Base-by-base conservation (phyloP, 345 rosid genomes). In the Gossypium herbaceum region DNA sequence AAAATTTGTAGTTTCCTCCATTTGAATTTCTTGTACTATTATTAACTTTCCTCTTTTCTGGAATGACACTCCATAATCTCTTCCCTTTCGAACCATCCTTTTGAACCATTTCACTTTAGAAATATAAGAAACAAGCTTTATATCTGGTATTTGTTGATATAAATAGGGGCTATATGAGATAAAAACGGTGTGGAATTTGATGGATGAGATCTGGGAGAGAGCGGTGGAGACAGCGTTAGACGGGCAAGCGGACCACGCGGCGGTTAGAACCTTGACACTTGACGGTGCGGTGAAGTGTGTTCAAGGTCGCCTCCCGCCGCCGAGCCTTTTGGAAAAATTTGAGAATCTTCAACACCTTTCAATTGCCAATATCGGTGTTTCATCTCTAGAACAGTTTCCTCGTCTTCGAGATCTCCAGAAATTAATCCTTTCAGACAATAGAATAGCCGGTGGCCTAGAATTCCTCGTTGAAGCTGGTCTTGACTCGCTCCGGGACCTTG, bases 121-220 rank as follows among this genome's bases (percentile, higher is more conserved):
- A 34, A 34, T 34, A 34, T 34, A 5, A 11, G n/a, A 19, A 41
- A 41, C 16, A n/a, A n/a, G 69, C 16, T 41, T 41, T 8, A 17
- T n/a, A 44, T 4, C n/a, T 11, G 39, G 3, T 62, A 9, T 22
- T 22, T 62, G 43, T 25, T 56, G 43, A 52, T 12, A 71, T 24
- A 77, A 24, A 41, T 41, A 64, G 69, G 29, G 59, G 51, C 1
- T 80, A 59, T 76, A 73, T 80, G 83, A 80, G 78, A 81, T 77
- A 74, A 50, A 51, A 43, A 60, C 67, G 56, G 58, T 63, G 56
- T 66, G 73, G 55, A 63, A n/a, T 76, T 79, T 65, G 78, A 87
- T 91, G 97, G 97, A 88, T 68, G 94, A 91, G 91, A 88, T 87
- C 80, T 91, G 97, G 97, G 90, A 91, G 77, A 74, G 86, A 77